A percentile compares a stretch with the other conserved stretches of the same genome.
These are phyloP conservation scores for Sideroxylon spinosum DNA, from an alignment of 179 eudicot genomes.

Conservation along the genomic window DNA sequence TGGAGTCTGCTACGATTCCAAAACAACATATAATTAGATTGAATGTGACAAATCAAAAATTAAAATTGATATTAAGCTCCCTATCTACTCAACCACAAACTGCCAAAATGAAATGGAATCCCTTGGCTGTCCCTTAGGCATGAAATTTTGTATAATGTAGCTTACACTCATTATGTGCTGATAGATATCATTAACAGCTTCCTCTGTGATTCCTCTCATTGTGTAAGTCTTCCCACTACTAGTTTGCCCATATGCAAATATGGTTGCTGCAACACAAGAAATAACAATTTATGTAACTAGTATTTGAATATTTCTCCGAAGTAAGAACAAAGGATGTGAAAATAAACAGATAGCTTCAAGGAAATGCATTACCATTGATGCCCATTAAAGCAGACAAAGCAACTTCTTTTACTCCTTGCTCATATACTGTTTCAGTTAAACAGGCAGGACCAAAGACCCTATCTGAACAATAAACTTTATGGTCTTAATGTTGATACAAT, in stretches of 20 bases:
- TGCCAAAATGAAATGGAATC: background rate
- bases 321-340: background rate
- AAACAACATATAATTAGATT: slow-evolving; percentile 5
- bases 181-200: slow-evolving; percentile 54
- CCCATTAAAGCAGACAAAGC: slow-evolving; percentile 79
- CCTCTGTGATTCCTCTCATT: slow-evolving; percentile 83
- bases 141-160: background rate
- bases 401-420: slow-evolving; percentile 81
- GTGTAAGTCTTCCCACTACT: slow-evolving; percentile 97
- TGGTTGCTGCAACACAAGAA: slow-evolving; percentile 49
- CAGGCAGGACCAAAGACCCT: slow-evolving; percentile 76
- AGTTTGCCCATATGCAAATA: slow-evolving; percentile 94
- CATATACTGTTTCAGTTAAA: slow-evolving; percentile 69
- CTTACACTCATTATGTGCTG: slow-evolving; percentile 37
- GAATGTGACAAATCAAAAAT: background rate
- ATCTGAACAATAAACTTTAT: slow-evolving; percentile 42
- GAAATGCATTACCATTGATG: slow-evolving; percentile 59
- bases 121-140: background rate
- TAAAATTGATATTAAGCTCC: slow-evolving; percentile 3
- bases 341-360: background rate
- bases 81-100: background rate
- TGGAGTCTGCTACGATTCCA: slow-evolving; percentile 56
- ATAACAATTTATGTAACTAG: background rate
- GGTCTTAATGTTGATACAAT: background rate
- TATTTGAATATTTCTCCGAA: background rate